These are phyloP conservation scores for Cyathus striatus DNA, from an alignment of 768 basidiomycete species.

Conservation along the genomic window DNA sequence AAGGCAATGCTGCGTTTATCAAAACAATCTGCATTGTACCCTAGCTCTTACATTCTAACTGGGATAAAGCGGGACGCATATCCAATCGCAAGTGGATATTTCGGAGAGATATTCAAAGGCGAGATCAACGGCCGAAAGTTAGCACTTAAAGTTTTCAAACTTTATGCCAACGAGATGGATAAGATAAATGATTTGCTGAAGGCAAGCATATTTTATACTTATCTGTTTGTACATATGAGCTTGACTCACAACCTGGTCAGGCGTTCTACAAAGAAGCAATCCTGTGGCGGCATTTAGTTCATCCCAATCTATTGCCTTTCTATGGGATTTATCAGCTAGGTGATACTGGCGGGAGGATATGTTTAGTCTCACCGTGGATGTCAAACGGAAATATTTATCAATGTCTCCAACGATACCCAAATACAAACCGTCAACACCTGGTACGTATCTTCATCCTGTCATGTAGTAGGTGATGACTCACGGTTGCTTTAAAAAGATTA, in stretches of 20 bases:
- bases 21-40: background rate
- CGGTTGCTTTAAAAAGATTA: conserved; percentile 3
- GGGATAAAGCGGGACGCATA: background rate
- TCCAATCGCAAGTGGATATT: background rate
- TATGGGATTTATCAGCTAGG: conserved; percentile 9
- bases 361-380: conserved; percentile 12
- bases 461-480: background rate
- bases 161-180: background rate
- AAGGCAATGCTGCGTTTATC: conserved; percentile 2
- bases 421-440: conserved; percentile 1
- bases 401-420: conserved; percentile 3
- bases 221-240: no score
- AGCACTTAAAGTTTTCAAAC: background rate
- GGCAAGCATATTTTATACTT: background rate
- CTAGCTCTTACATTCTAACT: background rate
- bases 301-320: conserved; percentile 9
- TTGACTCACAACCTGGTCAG: no score
- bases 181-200: background rate
- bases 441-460: background rate
- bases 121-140: background rate
- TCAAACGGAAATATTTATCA: conserved; percentile 7
- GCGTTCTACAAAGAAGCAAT: conserved; percentile 9
- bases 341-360: conserved; percentile 3
- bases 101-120: conserved; percentile 2
- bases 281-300: conserved; percentile 9